Evolutionary conservation across 192 early-diverging fungal genomes (phyloP).

Genomic region (Chytriomyces hyalinus): DNA sequence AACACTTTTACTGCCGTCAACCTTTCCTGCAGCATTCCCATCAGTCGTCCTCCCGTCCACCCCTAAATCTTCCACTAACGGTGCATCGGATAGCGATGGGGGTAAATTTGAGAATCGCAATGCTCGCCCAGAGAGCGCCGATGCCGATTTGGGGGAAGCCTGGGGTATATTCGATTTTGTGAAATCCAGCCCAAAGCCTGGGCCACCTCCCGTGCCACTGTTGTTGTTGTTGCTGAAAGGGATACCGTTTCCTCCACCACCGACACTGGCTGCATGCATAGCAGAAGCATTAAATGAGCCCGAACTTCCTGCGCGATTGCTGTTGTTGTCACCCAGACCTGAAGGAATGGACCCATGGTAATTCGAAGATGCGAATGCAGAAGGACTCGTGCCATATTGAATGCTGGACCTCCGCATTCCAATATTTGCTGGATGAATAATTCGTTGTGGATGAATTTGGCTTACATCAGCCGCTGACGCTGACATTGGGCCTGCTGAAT

Average conservation of each 20-base stretch:
- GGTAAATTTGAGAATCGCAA: conserved; percentile 11
- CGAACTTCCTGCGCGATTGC: background rate
- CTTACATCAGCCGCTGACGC: background rate
- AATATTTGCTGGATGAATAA: conserved; percentile 22
- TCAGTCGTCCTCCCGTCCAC: background rate
- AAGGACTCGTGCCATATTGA: conserved; percentile 22
- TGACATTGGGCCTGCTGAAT: background rate
- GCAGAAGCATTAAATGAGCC: background rate
- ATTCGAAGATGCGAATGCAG: conserved; percentile 2
- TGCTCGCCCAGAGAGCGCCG: conserved; percentile 1
- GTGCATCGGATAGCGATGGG: background rate
- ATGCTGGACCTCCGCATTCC: conserved; percentile 22
- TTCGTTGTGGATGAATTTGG: conserved; percentile 24
- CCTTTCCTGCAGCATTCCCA: background rate
- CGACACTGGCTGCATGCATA: background rate
- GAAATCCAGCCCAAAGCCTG: conserved; percentile 6
- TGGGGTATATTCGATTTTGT: conserved; percentile 5
- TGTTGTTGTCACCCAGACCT: background rate
- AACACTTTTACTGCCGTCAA: too few species aligned
- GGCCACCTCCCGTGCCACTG: background rate
- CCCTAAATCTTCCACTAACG: background rate
- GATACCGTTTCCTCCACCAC: background rate
- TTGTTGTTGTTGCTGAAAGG: background rate
- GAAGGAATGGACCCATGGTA: background rate
- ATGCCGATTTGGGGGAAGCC: conserved; percentile 1